These are phyloP conservation scores for Xylaria venustula DNA, from an alignment of 495 filamentous ascomycete genomes.

Conservation along the genomic window DNA sequence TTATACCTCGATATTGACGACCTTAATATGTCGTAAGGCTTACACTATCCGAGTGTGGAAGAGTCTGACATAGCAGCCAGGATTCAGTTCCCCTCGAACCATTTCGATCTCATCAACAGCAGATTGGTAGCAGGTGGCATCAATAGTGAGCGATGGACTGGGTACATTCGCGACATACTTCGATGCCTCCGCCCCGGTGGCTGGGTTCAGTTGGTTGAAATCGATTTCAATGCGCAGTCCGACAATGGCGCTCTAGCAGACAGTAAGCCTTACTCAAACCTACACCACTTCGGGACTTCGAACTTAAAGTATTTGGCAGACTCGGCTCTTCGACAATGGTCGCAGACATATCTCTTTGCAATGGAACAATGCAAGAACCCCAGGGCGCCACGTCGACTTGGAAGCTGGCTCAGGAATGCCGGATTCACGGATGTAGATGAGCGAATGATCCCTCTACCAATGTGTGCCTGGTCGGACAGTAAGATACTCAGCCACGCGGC, in stretches of 20 bases:
- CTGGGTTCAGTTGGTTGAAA: slow-evolving; percentile 90
- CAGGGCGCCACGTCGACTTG: slow-evolving; percentile 63
- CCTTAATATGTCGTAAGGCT: slow-evolving; percentile 62
- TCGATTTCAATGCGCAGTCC: slow-evolving; percentile 85
- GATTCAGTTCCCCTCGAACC: slow-evolving; percentile 70
- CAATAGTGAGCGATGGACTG: slow-evolving; percentile 69
- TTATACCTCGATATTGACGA: slow-evolving; percentile 78
- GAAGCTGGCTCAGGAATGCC: slow-evolving; percentile 59
- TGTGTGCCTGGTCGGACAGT: slow-evolving; percentile 76
- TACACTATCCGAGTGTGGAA: slow-evolving; percentile 11
- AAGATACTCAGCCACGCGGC: slow-evolving; percentile 19
- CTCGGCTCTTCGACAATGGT: slow-evolving; percentile 74
- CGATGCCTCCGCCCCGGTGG: slow-evolving; percentile 59
- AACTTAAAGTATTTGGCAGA: slow-evolving; percentile 31
- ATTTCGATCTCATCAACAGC: slow-evolving; percentile 91
- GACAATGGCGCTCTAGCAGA: slow-evolving; percentile 80
- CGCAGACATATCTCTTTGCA: slow-evolving; percentile 63
- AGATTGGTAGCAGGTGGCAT: slow-evolving; percentile 78
- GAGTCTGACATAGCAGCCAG: slow-evolving; percentile 32
- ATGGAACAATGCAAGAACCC: slow-evolving; percentile 69
- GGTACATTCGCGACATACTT: slow-evolving; percentile 75
- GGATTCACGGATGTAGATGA: slow-evolving; percentile 73
- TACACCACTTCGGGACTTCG: slow-evolving; percentile 7
- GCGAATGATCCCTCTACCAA: slow-evolving; percentile 65
- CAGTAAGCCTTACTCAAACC: slow-evolving; percentile 30